Conservation (phyloP, 2,329 filamentous ascomycete species). For the Clathrospora elynae region DNA sequence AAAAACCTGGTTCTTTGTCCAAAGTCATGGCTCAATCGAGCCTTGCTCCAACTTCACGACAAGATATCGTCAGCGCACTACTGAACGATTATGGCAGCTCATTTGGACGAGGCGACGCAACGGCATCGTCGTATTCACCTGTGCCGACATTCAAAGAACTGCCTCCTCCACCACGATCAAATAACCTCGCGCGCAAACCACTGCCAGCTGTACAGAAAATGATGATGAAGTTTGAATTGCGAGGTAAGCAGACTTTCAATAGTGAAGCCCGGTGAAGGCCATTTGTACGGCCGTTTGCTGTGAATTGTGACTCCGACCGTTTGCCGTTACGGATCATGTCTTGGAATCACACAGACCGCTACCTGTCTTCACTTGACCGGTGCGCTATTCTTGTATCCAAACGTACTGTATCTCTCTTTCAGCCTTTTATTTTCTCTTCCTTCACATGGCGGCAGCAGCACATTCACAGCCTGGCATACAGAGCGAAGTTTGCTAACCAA, state of each 20-base stretch:
- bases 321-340: conserved; percentile 5
- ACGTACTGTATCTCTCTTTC: too few relatives aligned
- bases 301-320: neutral
- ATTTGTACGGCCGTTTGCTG: neutral
- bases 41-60: conserved; percentile 39
- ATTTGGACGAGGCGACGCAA: conserved; percentile 32
- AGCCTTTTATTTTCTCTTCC: neutral
- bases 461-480: too few relatives aligned
- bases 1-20: conserved; percentile 21
- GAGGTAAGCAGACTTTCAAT: conserved; percentile 35
- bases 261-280: neutral
- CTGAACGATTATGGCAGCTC: conserved; percentile 47
- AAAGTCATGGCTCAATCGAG: conserved; percentile 32
- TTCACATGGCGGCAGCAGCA: too few relatives aligned
- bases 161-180: conserved; percentile 34
- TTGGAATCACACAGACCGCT: conserved; percentile 1
- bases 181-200: conserved; percentile 33
- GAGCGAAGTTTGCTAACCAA: conserved; percentile 8
- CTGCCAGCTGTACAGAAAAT: conserved; percentile 32
- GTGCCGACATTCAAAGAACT: conserved; percentile 39
- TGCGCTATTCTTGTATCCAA: neutral
- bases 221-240: conserved; percentile 41
- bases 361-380: conserved; percentile 10
- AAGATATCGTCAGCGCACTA: conserved; percentile 48
- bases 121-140: conserved; percentile 30